Evolutionary conservation across 768 basidiomycete species (phyloP), one percentile per base, ranked within the genome.

Genomic region (Hemileccinum rubropunctum): DNA sequence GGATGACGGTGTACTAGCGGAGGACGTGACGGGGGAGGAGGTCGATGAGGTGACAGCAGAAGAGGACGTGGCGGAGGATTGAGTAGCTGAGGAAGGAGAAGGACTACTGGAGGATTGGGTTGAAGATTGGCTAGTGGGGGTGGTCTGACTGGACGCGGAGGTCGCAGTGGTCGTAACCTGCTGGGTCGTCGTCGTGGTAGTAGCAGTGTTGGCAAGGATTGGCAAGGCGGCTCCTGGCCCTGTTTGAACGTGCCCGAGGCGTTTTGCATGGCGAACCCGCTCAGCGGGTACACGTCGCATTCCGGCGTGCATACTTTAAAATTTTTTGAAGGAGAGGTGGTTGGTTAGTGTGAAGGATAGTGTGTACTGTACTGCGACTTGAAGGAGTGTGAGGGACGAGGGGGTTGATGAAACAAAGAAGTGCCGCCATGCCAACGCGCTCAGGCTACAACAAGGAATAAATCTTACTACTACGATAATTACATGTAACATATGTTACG

Each of bases 201-300:
- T 8, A 3, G 28, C 9, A 8, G 2, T 30, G 28, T 30, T 12
- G 28, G 28, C 23, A 6, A 6, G 46, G 9, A 18, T 34, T 37
- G 21, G 44, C 35, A n/a, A 18, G 28, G 28, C 28, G 28, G 8
- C 28, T 23, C 23, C 23, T 20, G 4, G 2, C 14, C 49, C 48
- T 13, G 6, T 1, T 30, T 57, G 60, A 33, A 52, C 63, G 27
- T 68, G 54, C 3, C 64, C 68, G 28, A 68, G 52, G 34, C 67
- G 68, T 27, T 68, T 68, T 42, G 58, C 58, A 44, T 68, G 68
- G 47, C 54, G 60, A 36, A 46, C 66, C 68, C 64, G 68, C 65
- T 69, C 67, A 58, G 37, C 62, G 32, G 67, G 66, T 18, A 59
- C 35, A 32, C 68, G 66, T 15, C 64, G 59, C 50, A 52, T 50